Base-by-base conservation (phyloP, 83 land plant genomes). In the Diphasiastrum complanatum region DNA sequence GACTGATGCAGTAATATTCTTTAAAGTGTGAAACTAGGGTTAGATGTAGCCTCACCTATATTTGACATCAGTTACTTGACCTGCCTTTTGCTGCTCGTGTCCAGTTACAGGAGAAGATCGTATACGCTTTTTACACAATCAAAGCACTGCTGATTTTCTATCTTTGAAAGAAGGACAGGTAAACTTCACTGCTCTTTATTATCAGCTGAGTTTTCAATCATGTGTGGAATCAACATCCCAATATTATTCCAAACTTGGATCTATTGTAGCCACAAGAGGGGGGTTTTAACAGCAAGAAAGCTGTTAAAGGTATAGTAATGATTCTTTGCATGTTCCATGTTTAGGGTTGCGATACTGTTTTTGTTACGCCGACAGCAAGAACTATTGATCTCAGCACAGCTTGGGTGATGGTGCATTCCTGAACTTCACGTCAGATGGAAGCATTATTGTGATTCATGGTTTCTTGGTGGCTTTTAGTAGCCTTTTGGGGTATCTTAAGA, bases 81-180 rank as follows among this genome's bases (percentile, higher is more conserved):
- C n/a, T n/a, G n/a, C n/a, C n/a, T n/a, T n/a, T n/a, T 48, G 23
- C 4, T 48, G n/a, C n/a, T n/a, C n/a, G n/a, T n/a, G n/a, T n/a
- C n/a, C 69, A 87, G 92, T 87, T 30, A 78, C 73, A 66, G 92
- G 92, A 63, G 85, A 87, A 16, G 92, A 87, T 31, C 82, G 92
- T 18, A 50, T 79, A 33, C 80, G 81, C 48, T 87, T 81, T 77
- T 78, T 87, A 46, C 92, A 87, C 64, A 87, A 87, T 64, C 92
- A 87, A 67, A 83, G 77, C 59, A 87, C 92, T 61, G 92, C 87
- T 63, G 77, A 87, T 72, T 81, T 87, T 65, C 85, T 81, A 30
- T 43, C 59, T 47, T 68, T 79, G 19, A 30, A 37, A 47, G 85
- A 83, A 59, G 92, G 92, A 19, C 75, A 87, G 85, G 92, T 83